phyloP scores from a whole-genome alignment of 257 asterid genomes.

The Solanum etuberosum region DNA sequence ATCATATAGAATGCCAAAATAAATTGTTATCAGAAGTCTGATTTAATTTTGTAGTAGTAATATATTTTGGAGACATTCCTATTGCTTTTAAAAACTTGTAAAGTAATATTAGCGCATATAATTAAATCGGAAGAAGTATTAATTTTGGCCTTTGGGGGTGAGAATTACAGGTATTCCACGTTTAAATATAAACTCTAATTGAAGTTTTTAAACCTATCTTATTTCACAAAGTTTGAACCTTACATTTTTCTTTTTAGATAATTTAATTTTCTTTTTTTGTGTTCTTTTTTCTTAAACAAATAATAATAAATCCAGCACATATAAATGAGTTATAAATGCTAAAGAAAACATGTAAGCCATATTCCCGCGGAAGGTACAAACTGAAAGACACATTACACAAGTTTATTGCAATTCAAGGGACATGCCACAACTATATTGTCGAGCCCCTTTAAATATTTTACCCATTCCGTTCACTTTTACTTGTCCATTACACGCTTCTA shows the following conservation, averaged over 20 bases:
- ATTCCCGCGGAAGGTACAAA: neutral
- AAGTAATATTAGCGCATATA: no score
- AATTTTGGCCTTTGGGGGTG: no score
- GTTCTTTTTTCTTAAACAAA: accelerated
- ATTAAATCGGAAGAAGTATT: no score
- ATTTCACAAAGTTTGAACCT: neutral
- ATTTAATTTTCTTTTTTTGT: neutral
- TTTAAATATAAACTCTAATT: no score
- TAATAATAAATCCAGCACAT: neutral
- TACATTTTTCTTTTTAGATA: neutral
- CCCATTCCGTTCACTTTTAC: neutral
- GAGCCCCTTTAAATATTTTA: neutral
- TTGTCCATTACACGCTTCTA: no score
- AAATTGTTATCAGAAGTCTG: no score
- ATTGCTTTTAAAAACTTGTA: no score
- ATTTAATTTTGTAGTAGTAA: no score
- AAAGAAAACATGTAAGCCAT: neutral
- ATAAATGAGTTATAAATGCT: neutral
- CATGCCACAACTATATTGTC: neutral
- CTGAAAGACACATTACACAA: neutral
- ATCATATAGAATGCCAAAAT: no score
- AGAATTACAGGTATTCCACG: no score
- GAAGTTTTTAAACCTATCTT: neutral
- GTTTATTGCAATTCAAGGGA: neutral
- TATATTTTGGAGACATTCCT: no score